These are phyloP conservation scores for Sporobolomyces pararoseus DNA, from an alignment of 768 basidiomycete genomes.

Conservation along the genomic window DNA sequence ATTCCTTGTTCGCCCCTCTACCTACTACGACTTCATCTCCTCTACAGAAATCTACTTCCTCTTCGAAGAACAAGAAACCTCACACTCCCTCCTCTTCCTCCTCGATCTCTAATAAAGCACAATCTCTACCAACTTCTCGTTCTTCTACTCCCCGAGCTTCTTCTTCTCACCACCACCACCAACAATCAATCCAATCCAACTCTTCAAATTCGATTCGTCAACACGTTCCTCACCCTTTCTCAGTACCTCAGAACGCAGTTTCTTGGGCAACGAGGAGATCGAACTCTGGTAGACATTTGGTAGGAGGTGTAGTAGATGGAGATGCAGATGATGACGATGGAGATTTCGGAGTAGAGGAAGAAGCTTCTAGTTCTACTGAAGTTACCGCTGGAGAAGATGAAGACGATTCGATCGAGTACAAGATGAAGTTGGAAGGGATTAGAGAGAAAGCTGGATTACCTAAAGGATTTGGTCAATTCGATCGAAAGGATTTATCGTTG, in stretches of 20 bases:
- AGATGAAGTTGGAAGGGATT: background rate
- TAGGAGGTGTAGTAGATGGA: constrained; percentile 21
- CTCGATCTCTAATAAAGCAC: background rate
- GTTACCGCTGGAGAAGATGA: background rate
- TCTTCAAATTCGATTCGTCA: background rate
- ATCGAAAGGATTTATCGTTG: constrained; percentile 8
- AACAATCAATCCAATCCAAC: background rate
- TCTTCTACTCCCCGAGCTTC: background rate
- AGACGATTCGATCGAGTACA: background rate
- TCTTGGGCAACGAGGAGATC: constrained; percentile 27
- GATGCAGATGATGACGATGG: constrained; percentile 35
- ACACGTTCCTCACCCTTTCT: constrained; percentile 32
- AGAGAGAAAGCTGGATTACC: constrained; percentile 1
- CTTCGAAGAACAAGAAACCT: background rate
- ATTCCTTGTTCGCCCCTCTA: constrained; percentile 32
- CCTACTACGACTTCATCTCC: constrained; percentile 8
- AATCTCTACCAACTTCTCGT: background rate
- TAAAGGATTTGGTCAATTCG: constrained; percentile 21
- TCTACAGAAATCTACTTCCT: background rate
- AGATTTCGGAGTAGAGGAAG: constrained; percentile 14
- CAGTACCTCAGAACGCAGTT: constrained; percentile 40
- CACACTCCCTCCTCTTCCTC: background rate
- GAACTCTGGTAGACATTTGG: background rate
- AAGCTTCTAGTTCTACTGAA: constrained; percentile 6
- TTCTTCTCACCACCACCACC: background rate